These are phyloP conservation scores for Pisolithus marmoratus DNA, from an alignment of 768 basidiomycete genomes.

Conservation along the genomic window DNA sequence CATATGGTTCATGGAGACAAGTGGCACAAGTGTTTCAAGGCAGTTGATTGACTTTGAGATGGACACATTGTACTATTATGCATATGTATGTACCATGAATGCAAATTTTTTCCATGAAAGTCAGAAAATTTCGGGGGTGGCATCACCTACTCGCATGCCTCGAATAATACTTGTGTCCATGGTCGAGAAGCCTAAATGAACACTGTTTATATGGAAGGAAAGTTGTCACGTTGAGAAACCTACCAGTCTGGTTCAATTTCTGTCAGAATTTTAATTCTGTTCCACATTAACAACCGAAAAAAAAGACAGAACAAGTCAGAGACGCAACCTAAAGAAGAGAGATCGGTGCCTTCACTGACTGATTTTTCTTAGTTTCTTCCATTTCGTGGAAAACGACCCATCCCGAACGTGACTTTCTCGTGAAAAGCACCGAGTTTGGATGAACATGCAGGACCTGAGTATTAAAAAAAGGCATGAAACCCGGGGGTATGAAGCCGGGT, in stretches of 20 bases:
- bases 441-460: slow-evolving; percentile 79
- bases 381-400: slow-evolving; percentile 97
- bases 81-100: no score
- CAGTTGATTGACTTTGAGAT: no score
- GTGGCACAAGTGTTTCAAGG: no score
- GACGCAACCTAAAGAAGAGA: no score
- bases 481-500: no score
- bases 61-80: no score
- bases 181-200: slow-evolving; percentile 38
- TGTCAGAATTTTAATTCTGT: slow-evolving; percentile 85
- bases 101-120: no score
- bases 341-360: slow-evolving; percentile 41
- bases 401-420: slow-evolving; percentile 80
- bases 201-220: background rate
- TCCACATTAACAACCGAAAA: background rate
- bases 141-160: slow-evolving; percentile 13
- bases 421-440: slow-evolving; percentile 92
- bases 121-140: background rate
- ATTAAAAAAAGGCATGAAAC: background rate
- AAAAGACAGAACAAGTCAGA: slow-evolving; percentile 3
- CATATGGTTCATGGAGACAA: no score
- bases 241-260: slow-evolving; percentile 96
- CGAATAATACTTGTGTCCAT: slow-evolving; percentile 43
- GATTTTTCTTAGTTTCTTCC: slow-evolving; percentile 93
- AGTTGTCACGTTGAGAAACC: slow-evolving; percentile 6